Evolutionary conservation across 2,329 filamentous ascomycete species (phyloP).

Genomic region (Kalmusia sp.): DNA sequence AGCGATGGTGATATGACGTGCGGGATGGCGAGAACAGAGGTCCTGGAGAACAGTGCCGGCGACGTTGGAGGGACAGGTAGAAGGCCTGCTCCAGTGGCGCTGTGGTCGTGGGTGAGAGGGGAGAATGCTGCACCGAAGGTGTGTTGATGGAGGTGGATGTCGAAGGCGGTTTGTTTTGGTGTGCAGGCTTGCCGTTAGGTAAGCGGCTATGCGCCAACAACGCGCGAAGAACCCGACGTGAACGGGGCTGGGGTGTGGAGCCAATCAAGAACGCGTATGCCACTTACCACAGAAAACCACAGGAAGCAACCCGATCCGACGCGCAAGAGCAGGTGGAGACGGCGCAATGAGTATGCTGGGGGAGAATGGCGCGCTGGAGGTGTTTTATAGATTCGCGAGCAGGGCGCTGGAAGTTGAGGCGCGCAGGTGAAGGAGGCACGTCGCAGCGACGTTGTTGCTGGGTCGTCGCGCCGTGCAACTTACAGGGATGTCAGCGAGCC

Average conservation of each 20-base stretch:
- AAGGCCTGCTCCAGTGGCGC: constrained; percentile 43
- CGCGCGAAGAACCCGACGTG: constrained; percentile 35
- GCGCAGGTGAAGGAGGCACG: constrained; percentile 7
- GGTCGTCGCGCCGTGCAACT: constrained; percentile 13
- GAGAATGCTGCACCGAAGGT: constrained; percentile 40
- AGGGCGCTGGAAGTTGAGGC: neutral
- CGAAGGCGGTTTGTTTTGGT: constrained; percentile 45
- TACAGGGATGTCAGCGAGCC: constrained; percentile 17
- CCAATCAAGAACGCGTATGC: constrained; percentile 41
- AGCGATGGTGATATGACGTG: constrained; percentile 44
- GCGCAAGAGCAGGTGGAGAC: constrained; percentile 25
- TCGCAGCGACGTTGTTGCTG: constrained; percentile 13
- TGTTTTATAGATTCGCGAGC: neutral
- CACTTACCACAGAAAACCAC: constrained; percentile 36
- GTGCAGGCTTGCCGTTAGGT: constrained; percentile 29
- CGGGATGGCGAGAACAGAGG: constrained; percentile 32
- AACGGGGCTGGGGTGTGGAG: constrained; percentile 39
- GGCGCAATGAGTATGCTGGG: neutral
- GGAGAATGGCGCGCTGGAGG: neutral
- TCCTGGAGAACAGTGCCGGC: constrained; percentile 33
- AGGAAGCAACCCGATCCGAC: constrained; percentile 24
- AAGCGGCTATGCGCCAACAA: constrained; percentile 33
- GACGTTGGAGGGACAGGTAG: constrained; percentile 33
- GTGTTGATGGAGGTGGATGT: constrained; percentile 42
- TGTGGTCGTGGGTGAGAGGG: constrained; percentile 28